Percentiles rank a stretch among this genome's conserved stretches.
Evolutionary conservation across 139 green algal species (phyloP).

Genomic region (Chlamydomonas sp.): DNA sequence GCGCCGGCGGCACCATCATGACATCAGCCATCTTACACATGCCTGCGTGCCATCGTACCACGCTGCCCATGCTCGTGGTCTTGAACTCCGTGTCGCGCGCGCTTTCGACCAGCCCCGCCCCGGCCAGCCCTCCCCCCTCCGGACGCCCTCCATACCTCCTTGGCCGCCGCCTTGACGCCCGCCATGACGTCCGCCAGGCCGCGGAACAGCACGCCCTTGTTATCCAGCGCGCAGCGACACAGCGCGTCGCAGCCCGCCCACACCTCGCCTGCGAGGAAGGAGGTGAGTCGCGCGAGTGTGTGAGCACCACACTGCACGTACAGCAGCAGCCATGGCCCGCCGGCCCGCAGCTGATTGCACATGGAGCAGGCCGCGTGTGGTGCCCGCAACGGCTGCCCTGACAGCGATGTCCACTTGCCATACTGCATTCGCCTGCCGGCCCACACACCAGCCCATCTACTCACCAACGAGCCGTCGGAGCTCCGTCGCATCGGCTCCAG

Average conservation of each 20-base stretch:
- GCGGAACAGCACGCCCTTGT: constrained; percentile 25
- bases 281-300: background rate
- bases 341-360: too few relatives aligned
- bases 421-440: background rate
- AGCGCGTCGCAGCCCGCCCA: constrained; percentile 23
- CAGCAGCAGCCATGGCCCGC: background rate
- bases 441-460: background rate
- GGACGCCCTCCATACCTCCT: constrained; percentile 6
- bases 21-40: too few relatives aligned
- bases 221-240: background rate
- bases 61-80: too few relatives aligned
- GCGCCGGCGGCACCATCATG: too few relatives aligned
- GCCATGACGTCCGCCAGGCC: constrained; percentile 16
- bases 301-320: too few relatives aligned
- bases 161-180: constrained; percentile 17
- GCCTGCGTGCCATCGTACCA: too few relatives aligned
- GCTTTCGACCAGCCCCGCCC: background rate
- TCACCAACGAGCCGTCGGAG: background rate
- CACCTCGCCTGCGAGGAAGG: background rate
- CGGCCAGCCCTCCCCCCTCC: background rate
- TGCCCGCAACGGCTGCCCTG: too few relatives aligned
- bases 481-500: background rate
- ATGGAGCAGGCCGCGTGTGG: too few relatives aligned
- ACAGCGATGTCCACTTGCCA: too few relatives aligned
- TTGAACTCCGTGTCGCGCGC: too few relatives aligned